These are phyloP conservation scores for Trichoderma arundinaceum DNA, from an alignment of 2,329 filamentous ascomycete genomes.

Conservation along the genomic window DNA sequence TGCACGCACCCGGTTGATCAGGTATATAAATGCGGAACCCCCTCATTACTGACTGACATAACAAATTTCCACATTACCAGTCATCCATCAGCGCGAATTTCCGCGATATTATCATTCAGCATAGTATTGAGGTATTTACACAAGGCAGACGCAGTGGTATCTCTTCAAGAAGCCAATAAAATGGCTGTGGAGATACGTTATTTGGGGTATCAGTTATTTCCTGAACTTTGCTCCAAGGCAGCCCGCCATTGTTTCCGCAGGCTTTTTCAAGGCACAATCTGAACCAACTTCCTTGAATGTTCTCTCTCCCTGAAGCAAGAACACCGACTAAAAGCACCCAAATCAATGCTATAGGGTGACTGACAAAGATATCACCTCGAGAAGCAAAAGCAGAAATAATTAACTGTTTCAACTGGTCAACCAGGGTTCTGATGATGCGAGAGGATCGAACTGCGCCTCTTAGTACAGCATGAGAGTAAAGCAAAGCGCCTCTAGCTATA, in stretches of 20 bases:
- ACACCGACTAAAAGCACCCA: constrained; percentile 5
- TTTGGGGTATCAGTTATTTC: background rate
- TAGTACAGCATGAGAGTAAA: constrained; percentile 1
- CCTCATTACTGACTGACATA: too few species aligned
- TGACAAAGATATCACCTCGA: background rate
- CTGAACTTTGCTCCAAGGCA: background rate
- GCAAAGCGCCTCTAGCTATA: background rate
- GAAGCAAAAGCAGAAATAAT: background rate
- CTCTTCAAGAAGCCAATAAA: constrained; percentile 13
- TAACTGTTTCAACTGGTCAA: constrained; percentile 4
- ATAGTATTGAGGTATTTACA: constrained; percentile 6
- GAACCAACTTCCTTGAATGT: constrained; percentile 1
- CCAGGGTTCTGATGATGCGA: background rate
- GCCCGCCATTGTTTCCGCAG: background rate
- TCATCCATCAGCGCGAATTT: too few species aligned
- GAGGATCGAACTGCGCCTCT: background rate
- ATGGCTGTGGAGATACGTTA: constrained; percentile 5
- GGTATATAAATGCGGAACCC: too few species aligned
- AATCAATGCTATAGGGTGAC: background rate
- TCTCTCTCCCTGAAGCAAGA: constrained; percentile 13
- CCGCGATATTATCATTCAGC: background rate
- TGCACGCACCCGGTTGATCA: too few species aligned
- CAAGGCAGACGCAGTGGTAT: background rate
- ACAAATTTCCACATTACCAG: too few species aligned
- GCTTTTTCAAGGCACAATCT: constrained; percentile 9